Conservation (phyloP, 2,329 filamentous ascomycete genomes). For the Aspergillus sp. region DNA sequence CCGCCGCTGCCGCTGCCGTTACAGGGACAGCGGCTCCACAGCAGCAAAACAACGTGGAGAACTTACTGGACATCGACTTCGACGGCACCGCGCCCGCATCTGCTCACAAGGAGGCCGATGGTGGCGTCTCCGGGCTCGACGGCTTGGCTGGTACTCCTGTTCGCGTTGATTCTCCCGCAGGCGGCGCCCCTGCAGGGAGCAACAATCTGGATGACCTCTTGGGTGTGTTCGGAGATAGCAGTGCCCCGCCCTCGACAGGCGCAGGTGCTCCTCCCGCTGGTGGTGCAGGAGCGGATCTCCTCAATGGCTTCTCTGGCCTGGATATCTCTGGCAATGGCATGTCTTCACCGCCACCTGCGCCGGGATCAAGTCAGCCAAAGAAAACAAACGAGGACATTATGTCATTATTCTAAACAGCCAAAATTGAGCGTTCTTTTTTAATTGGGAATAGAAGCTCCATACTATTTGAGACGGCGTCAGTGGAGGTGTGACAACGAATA, state of each 20-base stretch:
- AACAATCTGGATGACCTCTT: conserved; percentile 80
- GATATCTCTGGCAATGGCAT: conserved; percentile 61
- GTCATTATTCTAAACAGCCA: conserved; percentile 50
- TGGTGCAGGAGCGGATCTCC: conserved; percentile 55
- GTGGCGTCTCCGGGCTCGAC: conserved; percentile 65
- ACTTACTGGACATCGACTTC: conserved; percentile 93
- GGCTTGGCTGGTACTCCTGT: conserved; percentile 59
- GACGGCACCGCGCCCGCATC: conserved; percentile 92
- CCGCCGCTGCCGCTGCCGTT: conserved; percentile 67
- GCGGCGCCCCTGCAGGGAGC: conserved; percentile 36
- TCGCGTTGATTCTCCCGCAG: conserved; percentile 47
- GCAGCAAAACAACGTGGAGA: conserved; percentile 80
- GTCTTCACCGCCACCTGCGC: conserved; percentile 23
- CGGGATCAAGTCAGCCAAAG: conserved; percentile 34
- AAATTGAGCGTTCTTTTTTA: background rate
- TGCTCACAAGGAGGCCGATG: conserved; percentile 63
- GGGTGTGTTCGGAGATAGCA: conserved; percentile 62
- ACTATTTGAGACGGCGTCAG: background rate
- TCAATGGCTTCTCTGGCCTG: conserved; percentile 81
- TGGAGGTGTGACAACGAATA: background rate
- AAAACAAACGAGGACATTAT: conserved; percentile 58
- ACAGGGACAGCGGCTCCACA: conserved; percentile 53
- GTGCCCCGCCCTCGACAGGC: conserved; percentile 32
- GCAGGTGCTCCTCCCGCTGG: conserved; percentile 31
- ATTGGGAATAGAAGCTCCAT: background rate